phyloP scores from a whole-genome alignment of 108 stramenopile genomes.

The Bacterosira constricta region DNA sequence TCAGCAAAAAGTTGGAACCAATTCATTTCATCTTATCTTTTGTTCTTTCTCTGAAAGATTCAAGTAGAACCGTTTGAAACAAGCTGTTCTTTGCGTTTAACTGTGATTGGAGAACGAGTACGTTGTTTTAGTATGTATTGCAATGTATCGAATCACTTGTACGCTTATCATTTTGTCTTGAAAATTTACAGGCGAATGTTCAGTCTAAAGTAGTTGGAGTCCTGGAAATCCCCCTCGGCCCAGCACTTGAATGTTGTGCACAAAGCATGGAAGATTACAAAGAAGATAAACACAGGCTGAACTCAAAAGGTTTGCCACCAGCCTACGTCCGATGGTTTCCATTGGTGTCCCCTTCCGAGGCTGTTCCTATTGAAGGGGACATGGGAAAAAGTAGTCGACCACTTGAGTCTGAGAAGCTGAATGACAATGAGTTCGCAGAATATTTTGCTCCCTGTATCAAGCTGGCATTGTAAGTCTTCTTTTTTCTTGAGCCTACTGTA shows the following conservation, averaged over 20 bases:
- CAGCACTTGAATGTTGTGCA: slow-evolving; percentile 71
- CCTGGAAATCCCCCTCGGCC: slow-evolving; percentile 72
- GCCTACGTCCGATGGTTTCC: slow-evolving; percentile 85
- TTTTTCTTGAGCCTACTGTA: neutral
- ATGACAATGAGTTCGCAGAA: slow-evolving; percentile 64
- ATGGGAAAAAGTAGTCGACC: slow-evolving; percentile 67
- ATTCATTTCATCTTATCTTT: no score
- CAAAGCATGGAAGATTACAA: slow-evolving; percentile 47
- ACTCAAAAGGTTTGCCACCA: slow-evolving; percentile 15
- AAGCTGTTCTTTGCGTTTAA: slow-evolving; percentile 72
- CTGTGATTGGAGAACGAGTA: slow-evolving; percentile 84
- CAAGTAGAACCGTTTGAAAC: slow-evolving; percentile 84
- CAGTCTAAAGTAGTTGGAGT: slow-evolving; percentile 74
- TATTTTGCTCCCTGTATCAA: slow-evolving; percentile 81
- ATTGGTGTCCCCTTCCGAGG: slow-evolving; percentile 61
- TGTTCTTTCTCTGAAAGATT: no score
- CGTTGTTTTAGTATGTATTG: no score
- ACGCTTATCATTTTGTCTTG: no score
- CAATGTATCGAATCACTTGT: no score
- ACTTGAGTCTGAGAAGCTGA: slow-evolving; percentile 64
- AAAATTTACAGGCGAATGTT: no score
- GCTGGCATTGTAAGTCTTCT: slow-evolving; percentile 43
- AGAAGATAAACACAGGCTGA: neutral
- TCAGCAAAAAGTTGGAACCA: no score
- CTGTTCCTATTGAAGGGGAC: slow-evolving; percentile 70